These are phyloP conservation scores for Rhododendron simsii DNA, from an alignment of 148 eudicot genomes.

Conservation along the genomic window DNA sequence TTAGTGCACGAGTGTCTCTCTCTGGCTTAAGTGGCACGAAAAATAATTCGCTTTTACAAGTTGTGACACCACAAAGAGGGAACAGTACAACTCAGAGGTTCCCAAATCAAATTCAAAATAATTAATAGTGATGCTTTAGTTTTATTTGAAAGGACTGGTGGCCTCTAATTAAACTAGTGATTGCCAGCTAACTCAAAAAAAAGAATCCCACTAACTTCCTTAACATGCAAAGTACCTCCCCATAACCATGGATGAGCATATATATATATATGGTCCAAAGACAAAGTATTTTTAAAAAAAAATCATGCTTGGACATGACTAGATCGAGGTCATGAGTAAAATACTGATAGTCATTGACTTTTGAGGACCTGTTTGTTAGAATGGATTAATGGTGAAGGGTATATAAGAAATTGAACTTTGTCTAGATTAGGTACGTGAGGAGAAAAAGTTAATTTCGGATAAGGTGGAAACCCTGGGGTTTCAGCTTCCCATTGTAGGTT, in stretches of 20 bases:
- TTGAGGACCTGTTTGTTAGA: neutral
- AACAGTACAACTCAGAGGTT: neutral
- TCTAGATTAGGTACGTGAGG: no score
- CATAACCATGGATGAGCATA: neutral
- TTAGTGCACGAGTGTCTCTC: neutral
- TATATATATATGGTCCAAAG: neutral
- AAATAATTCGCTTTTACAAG: neutral
- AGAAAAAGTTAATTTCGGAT: no score
- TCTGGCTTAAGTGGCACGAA: neutral
- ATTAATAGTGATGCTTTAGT: neutral
- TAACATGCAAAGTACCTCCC: neutral
- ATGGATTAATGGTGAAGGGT: neutral
- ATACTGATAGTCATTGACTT: neutral
- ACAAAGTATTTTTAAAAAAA: neutral
- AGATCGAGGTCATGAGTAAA: neutral
- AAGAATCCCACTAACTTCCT: conserved; percentile 16
- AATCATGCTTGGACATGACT: neutral
- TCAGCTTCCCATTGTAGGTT: no score
- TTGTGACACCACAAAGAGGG: neutral
- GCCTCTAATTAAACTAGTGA: conserved; percentile 15
- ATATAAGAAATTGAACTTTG: no score
- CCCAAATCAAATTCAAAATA: neutral
- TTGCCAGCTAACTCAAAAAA: conserved; percentile 46
- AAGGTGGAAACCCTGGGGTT: no score
- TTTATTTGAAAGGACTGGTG: conserved; percentile 20